Percentiles rank a stretch among this genome's conserved stretches.
These are phyloP conservation scores for Dianthus caryophyllus DNA, from an alignment of 148 eudicot genomes.

Conservation along the genomic window DNA sequence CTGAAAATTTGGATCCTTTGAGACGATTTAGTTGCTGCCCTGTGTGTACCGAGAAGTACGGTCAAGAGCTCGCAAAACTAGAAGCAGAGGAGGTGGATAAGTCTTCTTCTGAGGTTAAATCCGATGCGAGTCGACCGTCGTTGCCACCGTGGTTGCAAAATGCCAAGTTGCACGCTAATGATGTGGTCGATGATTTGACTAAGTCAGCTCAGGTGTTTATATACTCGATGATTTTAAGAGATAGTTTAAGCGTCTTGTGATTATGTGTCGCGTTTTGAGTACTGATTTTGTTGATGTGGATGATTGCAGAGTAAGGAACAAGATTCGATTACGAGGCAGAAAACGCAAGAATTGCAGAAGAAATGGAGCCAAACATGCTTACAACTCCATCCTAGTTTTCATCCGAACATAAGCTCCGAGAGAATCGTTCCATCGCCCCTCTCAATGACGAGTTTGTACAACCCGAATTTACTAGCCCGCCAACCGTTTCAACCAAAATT, in stretches of 20 bases:
- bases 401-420: constrained; percentile 38
- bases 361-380: constrained; percentile 82
- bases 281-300: neutral
- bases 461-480: constrained; percentile 48
- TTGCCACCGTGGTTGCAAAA: constrained; percentile 81
- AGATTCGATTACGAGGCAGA: constrained; percentile 44
- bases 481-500: constrained; percentile 50
- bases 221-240: neutral
- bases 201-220: constrained; percentile 46
- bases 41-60: constrained; percentile 56
- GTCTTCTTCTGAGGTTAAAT: constrained; percentile 38
- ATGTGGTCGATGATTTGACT: constrained; percentile 17
- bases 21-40: constrained; percentile 52
- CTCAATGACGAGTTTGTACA: constrained; percentile 48
- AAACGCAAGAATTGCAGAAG: constrained; percentile 70
- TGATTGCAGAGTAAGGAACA: constrained; percentile 51
- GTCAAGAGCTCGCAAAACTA: constrained; percentile 51
- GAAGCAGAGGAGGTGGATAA: constrained; percentile 45
- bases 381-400: constrained; percentile 66
- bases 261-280: neutral
- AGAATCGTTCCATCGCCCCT: constrained; percentile 43
- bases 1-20: constrained; percentile 46
- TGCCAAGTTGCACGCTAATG: constrained; percentile 38
- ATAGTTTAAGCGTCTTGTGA: neutral
- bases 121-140: constrained; percentile 32